Percentiles rank a stretch among this genome's conserved stretches.
These are phyloP conservation scores for Collybiopsis confluens DNA, from an alignment of 768 basidiomycete species.

Conservation along the genomic window DNA sequence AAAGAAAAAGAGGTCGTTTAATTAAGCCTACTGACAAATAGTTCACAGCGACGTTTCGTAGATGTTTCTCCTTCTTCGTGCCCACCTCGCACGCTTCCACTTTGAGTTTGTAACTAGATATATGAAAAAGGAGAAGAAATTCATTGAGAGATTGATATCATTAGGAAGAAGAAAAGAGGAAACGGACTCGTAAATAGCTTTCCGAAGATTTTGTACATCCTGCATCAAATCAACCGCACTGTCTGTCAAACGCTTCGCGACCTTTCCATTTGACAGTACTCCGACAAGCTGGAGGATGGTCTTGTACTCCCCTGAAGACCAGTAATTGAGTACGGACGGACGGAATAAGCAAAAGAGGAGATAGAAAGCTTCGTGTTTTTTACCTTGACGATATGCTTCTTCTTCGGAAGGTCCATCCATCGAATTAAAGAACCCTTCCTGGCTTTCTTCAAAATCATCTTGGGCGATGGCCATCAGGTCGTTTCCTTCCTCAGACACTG, in stretches of 20 bases:
- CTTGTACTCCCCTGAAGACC: slow-evolving; percentile 99
- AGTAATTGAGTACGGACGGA: too few relatives aligned
- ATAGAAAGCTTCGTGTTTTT: too few relatives aligned
- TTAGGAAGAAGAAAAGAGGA: too few relatives aligned
- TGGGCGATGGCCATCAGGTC: slow-evolving; percentile 21
- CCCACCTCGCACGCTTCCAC: slow-evolving; percentile 79
- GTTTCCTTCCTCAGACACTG: slow-evolving; percentile 23
- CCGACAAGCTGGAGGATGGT: slow-evolving; percentile 92
- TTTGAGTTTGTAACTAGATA: slow-evolving; percentile 94
- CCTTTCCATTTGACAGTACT: slow-evolving; percentile 86
- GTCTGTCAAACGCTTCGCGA: slow-evolving; percentile 88
- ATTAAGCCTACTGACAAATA: slow-evolving; percentile 87
- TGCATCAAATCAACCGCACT: slow-evolving; percentile 88
- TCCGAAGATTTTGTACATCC: slow-evolving; percentile 94
- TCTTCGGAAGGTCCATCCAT: slow-evolving; percentile 86
- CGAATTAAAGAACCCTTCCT: slow-evolving; percentile 50
- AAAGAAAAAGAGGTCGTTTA: too few relatives aligned
- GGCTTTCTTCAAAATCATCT: slow-evolving; percentile 26
- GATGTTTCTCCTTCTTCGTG: slow-evolving; percentile 69
- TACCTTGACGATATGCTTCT: slow-evolving; percentile 84
- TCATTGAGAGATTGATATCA: too few relatives aligned
- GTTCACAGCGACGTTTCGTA: slow-evolving; percentile 77
- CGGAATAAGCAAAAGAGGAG: too few relatives aligned
- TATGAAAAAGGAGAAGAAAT: slow-evolving; percentile 7
- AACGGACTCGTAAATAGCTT: slow-evolving; percentile 90